Base-by-base conservation (phyloP, 768 basidiomycete genomes). In the Boletales sp. region DNA sequence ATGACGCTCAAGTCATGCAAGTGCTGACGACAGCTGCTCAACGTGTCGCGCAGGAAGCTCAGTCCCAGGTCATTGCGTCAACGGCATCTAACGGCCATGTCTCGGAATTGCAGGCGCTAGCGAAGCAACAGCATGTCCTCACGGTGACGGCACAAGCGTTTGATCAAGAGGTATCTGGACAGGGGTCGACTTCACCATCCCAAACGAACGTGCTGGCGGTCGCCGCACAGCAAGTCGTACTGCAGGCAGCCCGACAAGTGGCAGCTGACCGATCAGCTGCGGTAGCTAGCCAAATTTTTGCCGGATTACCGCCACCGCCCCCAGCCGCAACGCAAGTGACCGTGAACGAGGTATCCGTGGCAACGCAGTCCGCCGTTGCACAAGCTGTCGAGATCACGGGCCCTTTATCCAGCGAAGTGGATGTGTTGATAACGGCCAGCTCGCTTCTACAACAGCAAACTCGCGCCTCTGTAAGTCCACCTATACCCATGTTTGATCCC, bases 61-160 rank as follows among this genome's bases (percentile, higher is more conserved):
- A 86, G 55, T 81, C 80, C 7, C 85, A 87, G 60, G 75, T 82
- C 38, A 78, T 83, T 47, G 79, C 76, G 15, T 72, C 75, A 17
- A 71, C 75, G 19, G 69, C 68, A 27, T 74, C 77, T n/a, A 76
- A 73, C 45, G 72, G 72, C 30, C 66, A 71, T 27, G 71, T 67
- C 15, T 70, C 67, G 8, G 76, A 84, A 56, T 64, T 87, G 11
- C 80, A 86, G 60, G 82, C 82, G 21, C 79, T 92, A 45, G 84
- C 80, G 43, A 88, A 87, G 65, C 89, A 91, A 71, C 88, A 87
- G 59, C 82, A 89, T 56, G 86, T 91, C 49, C 75, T 92, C 44
- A 80, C 78, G 9, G 70, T 80, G 43, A 79, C 90, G 3, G 86
- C 88, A 13, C 76, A 86, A 56, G 90, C 88, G 13, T 82, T 90